These are phyloP conservation scores for Xylariaceae sp. DNA, from an alignment of 2,329 filamentous ascomycete genomes.

Conservation along the genomic window DNA sequence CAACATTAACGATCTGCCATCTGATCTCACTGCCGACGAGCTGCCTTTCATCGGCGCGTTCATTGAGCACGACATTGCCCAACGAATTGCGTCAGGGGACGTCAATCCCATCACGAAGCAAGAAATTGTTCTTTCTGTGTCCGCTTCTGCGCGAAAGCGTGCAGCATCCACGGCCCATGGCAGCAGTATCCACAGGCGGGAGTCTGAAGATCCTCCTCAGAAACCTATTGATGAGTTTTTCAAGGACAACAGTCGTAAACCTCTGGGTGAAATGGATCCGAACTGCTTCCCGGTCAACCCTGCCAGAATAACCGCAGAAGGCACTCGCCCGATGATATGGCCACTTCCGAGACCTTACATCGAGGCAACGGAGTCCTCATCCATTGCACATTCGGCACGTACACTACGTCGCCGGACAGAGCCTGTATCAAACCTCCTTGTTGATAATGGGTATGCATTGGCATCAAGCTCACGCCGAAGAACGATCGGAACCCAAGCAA, in stretches of 20 bases:
- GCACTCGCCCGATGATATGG: conserved; percentile 50
- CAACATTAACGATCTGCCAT: conserved; percentile 63
- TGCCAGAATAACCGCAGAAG: conserved; percentile 44
- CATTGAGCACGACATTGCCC: conserved; percentile 64
- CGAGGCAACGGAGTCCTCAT: conserved; percentile 32
- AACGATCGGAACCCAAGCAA: conserved; percentile 16
- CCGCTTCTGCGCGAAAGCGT: conserved; percentile 39
- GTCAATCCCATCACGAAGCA: conserved; percentile 86
- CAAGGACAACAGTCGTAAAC: conserved; percentile 45
- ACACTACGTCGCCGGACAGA: conserved; percentile 48
- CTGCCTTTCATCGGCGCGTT: conserved; percentile 77
- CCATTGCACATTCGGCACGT: conserved; percentile 34
- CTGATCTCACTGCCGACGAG: conserved; percentile 58
- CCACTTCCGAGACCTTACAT: conserved; percentile 55
- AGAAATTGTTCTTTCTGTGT: conserved; percentile 42
- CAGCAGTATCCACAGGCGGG: conserved; percentile 16
- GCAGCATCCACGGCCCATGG: conserved; percentile 28
- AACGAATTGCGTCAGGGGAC: conserved; percentile 72
- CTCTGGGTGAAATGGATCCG: conserved; percentile 58
- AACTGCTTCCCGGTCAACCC: conserved; percentile 55
- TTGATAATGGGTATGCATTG: conserved; percentile 24
- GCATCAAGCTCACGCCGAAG: conserved; percentile 28
- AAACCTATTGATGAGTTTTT: conserved; percentile 55
- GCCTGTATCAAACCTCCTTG: conserved; percentile 43
- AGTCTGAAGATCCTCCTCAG: conserved; percentile 28